A percentile compares a stretch with the other conserved stretches of the same genome.
Evolutionary conservation across 139 green algal genomes (phyloP).

Genomic region (Coccomyxa sp.): DNA sequence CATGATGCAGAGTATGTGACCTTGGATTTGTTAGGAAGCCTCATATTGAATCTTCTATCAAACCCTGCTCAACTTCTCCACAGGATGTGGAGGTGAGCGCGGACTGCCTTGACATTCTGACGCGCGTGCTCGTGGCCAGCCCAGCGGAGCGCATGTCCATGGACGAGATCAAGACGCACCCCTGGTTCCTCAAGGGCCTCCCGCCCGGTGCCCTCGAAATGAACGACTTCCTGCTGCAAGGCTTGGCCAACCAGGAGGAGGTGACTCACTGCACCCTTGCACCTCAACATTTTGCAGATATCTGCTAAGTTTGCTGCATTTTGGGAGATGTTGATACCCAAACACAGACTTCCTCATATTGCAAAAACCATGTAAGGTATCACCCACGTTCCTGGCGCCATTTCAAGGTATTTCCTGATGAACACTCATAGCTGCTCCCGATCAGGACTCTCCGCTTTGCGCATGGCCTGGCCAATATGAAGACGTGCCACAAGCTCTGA

Average conservation of each 20-base stretch:
- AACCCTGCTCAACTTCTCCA: background rate
- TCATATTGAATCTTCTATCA: too few species aligned
- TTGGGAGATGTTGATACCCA: background rate
- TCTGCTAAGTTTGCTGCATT: background rate
- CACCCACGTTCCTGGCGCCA: too few species aligned
- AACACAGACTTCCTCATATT: too few species aligned
- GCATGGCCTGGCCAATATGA: too few species aligned
- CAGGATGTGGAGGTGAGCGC: constrained; percentile 12
- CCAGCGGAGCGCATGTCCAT: constrained; percentile 47
- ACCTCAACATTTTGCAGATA: background rate
- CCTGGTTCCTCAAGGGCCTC: constrained; percentile 59
- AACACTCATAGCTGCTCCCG: too few species aligned
- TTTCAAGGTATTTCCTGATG: too few species aligned
- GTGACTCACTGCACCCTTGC: background rate
- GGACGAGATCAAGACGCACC: constrained; percentile 50
- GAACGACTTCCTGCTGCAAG: constrained; percentile 30
- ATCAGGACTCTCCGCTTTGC: too few species aligned
- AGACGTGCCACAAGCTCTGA: too few species aligned
- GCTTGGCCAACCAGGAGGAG: constrained; percentile 1
- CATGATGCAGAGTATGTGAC: too few species aligned
- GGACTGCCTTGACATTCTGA: constrained; percentile 14
- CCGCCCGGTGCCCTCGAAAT: constrained; percentile 39
- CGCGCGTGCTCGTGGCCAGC: constrained; percentile 47
- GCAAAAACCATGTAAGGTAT: too few species aligned
- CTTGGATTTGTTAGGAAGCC: too few species aligned